Evolutionary conservation across 495 filamentous ascomycete species (phyloP), one percentile per base, ranked within the genome.

Genomic region (Penicillium malachiteum): DNA sequence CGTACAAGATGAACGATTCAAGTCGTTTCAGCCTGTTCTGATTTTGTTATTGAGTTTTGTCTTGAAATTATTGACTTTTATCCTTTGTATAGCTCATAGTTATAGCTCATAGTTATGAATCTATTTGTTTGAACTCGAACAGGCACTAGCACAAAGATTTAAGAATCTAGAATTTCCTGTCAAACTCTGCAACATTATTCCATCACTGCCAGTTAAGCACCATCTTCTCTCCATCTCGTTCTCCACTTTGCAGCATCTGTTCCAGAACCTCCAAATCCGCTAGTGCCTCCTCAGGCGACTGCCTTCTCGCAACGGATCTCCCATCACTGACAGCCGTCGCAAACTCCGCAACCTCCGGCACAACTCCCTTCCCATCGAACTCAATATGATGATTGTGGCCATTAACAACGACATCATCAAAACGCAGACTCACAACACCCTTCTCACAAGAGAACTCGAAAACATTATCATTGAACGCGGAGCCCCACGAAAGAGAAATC

Each of bases 221-320:
- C 54, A 78, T 58, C 44, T 67, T 67, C 59, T 77, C 73, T 3
- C 86, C 85, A 38, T 78, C 66, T 39, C 72, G 62, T 55, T 86
- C 84, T 5, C 86, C 83, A 70, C 84, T 87, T 59, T 57, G 73
- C 64, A 89, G 66, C 75, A 88, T 84, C 58, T 78, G 78, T 71
- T 87, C 86, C 68, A 74, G 83, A 58, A 92, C 65, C 67, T 87
- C 82, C 53, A 93, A 66, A 76, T 92, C 89, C 13, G 72, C 80
- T 62, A 90, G 71, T 30, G 85, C 89, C 63, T 88, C 75, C 62
- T 87, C 84, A 2, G 86, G 84, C 0, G 73, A 73, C 68, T 90
- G 86, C 48, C 70, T 71, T 3, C 71, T 67, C 67, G 87, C 77
- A 14, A 73, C 63, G 49, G 74, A 67, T n/a, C 76, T 75, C 10